phyloP scores from a whole-genome alignment of 306 rosid species.

The Lathyrus sativus region DNA sequence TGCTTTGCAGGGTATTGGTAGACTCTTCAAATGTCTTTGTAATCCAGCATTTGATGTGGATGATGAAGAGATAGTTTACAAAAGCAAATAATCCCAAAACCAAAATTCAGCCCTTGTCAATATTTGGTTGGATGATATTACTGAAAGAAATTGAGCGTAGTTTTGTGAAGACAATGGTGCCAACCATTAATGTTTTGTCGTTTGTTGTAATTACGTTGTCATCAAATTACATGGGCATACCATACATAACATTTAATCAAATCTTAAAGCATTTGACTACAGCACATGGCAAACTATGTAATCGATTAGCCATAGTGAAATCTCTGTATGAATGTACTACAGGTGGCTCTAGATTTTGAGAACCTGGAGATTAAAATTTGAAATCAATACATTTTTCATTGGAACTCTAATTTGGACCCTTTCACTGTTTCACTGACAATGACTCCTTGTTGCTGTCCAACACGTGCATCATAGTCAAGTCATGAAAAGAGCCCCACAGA shows the following conservation, averaged over 20 bases:
- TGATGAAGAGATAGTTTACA: constrained; percentile 87
- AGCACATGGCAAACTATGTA: neutral
- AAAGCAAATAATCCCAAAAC: constrained; percentile 58
- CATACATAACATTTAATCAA: constrained; percentile 18
- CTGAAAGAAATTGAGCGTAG: constrained; percentile 14
- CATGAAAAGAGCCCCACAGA: too few relatives aligned
- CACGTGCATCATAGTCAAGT: neutral
- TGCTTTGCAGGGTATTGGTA: constrained; percentile 74
- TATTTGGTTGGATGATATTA: constrained; percentile 30
- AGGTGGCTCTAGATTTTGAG: neutral
- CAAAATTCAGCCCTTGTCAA: constrained; percentile 12
- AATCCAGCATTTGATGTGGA: constrained; percentile 97
- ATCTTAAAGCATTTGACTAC: neutral
- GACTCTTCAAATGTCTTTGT: constrained; percentile 95
- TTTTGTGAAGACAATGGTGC: constrained; percentile 34
- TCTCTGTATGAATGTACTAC: neutral
- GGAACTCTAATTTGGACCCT: too few relatives aligned
- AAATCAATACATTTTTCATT: neutral
- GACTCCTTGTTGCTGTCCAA: neutral
- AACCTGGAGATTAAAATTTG: neutral
- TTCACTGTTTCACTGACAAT: too few relatives aligned
- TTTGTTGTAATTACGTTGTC: constrained; percentile 33
- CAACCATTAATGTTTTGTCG: constrained; percentile 30
- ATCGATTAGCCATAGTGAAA: neutral
- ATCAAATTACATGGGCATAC: constrained; percentile 34